Conservation (phyloP, 2,329 filamentous ascomycete genomes). For the Sporothrix globosa region DNA sequence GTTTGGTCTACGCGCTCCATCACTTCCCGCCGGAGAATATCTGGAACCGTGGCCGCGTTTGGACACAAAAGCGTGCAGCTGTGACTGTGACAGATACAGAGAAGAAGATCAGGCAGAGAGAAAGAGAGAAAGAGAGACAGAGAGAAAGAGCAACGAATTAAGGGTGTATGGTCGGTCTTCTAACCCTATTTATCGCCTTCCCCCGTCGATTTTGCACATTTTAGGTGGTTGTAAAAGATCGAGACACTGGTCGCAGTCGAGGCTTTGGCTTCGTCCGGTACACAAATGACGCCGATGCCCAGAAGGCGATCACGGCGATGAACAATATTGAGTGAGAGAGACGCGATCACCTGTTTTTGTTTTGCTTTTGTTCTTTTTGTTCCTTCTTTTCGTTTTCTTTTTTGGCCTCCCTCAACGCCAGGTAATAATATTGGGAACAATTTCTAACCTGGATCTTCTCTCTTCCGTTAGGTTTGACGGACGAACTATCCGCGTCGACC, state of each 20-base stretch:
- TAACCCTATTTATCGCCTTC: slow-evolving; percentile 26
- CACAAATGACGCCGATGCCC: slow-evolving; percentile 72
- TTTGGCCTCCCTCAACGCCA: background rate
- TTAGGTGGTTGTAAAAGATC: slow-evolving; percentile 96
- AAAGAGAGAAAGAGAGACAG: background rate
- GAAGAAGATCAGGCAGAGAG: too few relatives aligned
- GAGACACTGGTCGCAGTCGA: slow-evolving; percentile 93
- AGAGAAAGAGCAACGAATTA: background rate
- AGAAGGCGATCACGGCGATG: slow-evolving; percentile 76
- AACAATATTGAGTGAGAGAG: slow-evolving; percentile 82
- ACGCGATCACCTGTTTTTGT: slow-evolving; percentile 22
- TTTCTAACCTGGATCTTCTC: slow-evolving; percentile 35
- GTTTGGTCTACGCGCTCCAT: background rate
- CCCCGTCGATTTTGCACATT: slow-evolving; percentile 3
- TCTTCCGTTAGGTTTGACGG: slow-evolving; percentile 75
- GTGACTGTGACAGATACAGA: too few relatives aligned
- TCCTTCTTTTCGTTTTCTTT: too few relatives aligned
- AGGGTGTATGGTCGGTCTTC: slow-evolving; percentile 19
- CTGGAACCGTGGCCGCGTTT: background rate
- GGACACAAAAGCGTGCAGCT: background rate
- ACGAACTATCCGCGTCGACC: slow-evolving; percentile 91
- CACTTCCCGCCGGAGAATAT: background rate
- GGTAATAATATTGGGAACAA: background rate
- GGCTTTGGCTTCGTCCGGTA: slow-evolving; percentile 98
- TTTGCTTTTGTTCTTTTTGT: background rate